Percentiles rank a stretch among this genome's conserved stretches.
Evolutionary conservation across 192 early-diverging fungal genomes (phyloP).

Genomic region (Backusella tarrabulga): DNA sequence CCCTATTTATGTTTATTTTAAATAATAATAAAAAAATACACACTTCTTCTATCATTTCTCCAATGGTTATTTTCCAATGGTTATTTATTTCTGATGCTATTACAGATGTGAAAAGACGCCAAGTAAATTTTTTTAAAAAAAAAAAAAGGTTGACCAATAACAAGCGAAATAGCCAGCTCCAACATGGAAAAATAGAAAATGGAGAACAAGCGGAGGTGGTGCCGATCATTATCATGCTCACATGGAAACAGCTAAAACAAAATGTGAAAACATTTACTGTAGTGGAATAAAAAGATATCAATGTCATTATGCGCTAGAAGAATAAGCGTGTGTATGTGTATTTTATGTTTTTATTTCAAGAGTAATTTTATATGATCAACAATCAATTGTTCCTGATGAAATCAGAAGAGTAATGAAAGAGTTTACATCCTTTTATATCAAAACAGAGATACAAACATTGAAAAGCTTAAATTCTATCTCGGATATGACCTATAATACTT

Average conservation of each 20-base stretch:
- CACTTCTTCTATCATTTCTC: too few relatives aligned
- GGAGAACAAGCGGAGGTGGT: too few relatives aligned
- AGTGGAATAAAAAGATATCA: background rate
- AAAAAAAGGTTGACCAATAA: background rate
- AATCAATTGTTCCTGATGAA: background rate
- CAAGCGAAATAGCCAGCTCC: too few relatives aligned
- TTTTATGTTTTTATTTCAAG: background rate
- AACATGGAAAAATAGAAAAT: too few relatives aligned
- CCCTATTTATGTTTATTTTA: too few relatives aligned
- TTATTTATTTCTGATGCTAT: too few relatives aligned
- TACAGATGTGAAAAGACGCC: too few relatives aligned
- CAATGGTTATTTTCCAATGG: too few relatives aligned
- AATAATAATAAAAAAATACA: too few relatives aligned
- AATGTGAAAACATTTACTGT: background rate
- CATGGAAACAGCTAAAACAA: too few relatives aligned
- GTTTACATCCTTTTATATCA: background rate
- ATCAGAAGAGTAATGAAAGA: background rate
- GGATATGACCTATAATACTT: background rate
- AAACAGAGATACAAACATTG: background rate
- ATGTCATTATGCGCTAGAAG: too few relatives aligned
- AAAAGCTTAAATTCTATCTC: background rate
- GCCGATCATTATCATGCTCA: too few relatives aligned
- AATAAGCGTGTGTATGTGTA: background rate
- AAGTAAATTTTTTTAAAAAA: background rate
- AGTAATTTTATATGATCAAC: background rate